Conservation (phyloP, 2,329 filamentous ascomycete species). For the Xenosphaeropsis pyriputrescens region DNA sequence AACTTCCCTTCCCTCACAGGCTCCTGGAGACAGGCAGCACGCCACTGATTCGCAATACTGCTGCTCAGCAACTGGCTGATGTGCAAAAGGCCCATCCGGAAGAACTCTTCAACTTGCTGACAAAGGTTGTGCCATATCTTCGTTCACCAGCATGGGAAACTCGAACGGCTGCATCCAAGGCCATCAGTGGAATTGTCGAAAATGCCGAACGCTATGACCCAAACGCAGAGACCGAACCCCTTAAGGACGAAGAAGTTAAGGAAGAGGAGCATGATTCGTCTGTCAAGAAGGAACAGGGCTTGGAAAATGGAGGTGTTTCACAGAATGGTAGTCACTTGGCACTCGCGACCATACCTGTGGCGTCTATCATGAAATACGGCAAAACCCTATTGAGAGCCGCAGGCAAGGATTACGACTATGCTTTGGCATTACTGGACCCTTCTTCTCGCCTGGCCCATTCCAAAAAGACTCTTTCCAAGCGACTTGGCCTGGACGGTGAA, state of each 20-base stretch:
- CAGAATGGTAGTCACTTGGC: constrained; percentile 45
- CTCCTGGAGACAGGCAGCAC: constrained; percentile 97
- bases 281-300: constrained; percentile 46
- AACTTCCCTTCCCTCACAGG: constrained; percentile 28
- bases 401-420: constrained; percentile 72
- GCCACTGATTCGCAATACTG: constrained; percentile 87
- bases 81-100: constrained; percentile 97
- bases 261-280: constrained; percentile 21
- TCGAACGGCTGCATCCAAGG: constrained; percentile 80
- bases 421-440: constrained; percentile 68
- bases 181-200: constrained; percentile 84
- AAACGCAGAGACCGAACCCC: constrained; percentile 53
- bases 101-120: constrained; percentile 90
- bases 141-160: constrained; percentile 97
- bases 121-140: constrained; percentile 87
- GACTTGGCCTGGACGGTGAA: constrained; percentile 73
- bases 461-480: constrained; percentile 72
- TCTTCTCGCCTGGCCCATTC: constrained; percentile 69
- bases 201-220: constrained; percentile 83
- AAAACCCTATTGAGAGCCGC: constrained; percentile 72
- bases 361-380: constrained; percentile 67
- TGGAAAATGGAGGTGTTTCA: constrained; percentile 24
- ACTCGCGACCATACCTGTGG: constrained; percentile 63
- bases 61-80: constrained; percentile 90
- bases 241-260: constrained; percentile 27